Conservation (phyloP, 129 eudicot species). For the Erigeron canadensis region DNA sequence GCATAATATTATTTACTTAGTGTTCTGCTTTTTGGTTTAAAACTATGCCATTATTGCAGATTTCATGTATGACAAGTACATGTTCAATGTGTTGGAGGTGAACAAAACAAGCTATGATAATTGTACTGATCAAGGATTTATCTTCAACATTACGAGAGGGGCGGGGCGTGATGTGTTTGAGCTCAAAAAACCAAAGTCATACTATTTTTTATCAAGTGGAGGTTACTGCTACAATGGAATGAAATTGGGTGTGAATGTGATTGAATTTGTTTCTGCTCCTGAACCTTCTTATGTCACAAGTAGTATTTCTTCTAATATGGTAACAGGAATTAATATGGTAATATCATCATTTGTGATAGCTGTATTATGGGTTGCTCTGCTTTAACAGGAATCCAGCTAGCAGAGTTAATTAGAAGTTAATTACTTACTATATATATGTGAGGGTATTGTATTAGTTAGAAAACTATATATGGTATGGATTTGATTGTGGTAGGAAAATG, state of each 20-base stretch:
- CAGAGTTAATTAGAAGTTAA: neutral
- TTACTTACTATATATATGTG: neutral
- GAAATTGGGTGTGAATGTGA: constrained; percentile 47
- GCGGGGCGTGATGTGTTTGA: constrained; percentile 53
- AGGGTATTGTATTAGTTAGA: neutral
- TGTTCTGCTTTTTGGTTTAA: neutral
- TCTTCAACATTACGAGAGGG: constrained; percentile 44
- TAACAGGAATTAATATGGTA: constrained; percentile 6
- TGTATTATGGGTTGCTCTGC: constrained; percentile 22
- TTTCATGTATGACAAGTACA: constrained; percentile 42
- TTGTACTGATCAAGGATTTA: constrained; percentile 45
- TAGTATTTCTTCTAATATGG: constrained; percentile 2
- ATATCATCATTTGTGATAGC: neutral
- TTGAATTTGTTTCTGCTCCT: constrained; percentile 26
- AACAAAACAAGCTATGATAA: constrained; percentile 36
- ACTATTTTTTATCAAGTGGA: constrained; percentile 51
- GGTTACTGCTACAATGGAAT: constrained; percentile 53
- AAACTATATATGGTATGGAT: neutral
- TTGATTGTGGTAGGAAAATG: neutral
- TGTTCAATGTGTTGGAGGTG: constrained; percentile 50
- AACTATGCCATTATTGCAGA: constrained; percentile 24
- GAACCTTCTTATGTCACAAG: constrained; percentile 31
- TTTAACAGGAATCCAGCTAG: neutral
- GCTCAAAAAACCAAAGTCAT: constrained; percentile 41
- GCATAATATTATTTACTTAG: too few species aligned